phyloP scores from a whole-genome alignment of 768 basidiomycete species.

The Lactarius psammicola region DNA sequence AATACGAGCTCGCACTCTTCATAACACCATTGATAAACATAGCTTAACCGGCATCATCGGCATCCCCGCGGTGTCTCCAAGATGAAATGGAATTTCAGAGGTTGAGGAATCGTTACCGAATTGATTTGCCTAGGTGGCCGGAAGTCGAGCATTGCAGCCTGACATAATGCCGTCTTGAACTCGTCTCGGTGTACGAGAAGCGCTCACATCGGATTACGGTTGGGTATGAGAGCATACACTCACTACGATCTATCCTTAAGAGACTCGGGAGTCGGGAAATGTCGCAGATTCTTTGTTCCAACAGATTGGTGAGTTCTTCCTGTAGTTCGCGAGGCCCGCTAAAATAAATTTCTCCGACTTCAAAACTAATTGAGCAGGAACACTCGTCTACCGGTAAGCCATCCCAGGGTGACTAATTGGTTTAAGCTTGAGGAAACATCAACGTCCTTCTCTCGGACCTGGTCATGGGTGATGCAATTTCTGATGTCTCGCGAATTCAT shows the following conservation, averaged over 20 bases:
- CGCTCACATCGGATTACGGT: slow-evolving; percentile 50
- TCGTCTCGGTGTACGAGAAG: slow-evolving; percentile 46
- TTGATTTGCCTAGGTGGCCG: slow-evolving; percentile 47
- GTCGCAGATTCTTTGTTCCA: slow-evolving; percentile 24
- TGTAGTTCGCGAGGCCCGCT: slow-evolving; percentile 60
- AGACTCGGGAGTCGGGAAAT: too few species aligned
- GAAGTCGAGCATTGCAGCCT: slow-evolving; percentile 56
- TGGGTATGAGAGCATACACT: slow-evolving; percentile 45
- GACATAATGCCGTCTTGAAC: slow-evolving; percentile 47
- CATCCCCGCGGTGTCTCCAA: slow-evolving; percentile 36
- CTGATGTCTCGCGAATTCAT: slow-evolving; percentile 16
- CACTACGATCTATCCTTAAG: slow-evolving; percentile 27
- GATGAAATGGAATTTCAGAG: not conserved
- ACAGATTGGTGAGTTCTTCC: slow-evolving; percentile 46
- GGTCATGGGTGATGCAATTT: slow-evolving; percentile 22
- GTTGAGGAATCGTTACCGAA: not conserved
- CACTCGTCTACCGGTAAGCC: slow-evolving; percentile 11
- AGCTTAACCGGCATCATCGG: not conserved
- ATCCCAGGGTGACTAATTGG: slow-evolving; percentile 14
- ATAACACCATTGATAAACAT: too few species aligned
- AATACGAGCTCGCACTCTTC: not conserved
- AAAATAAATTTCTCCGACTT: not conserved
- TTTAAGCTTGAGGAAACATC: slow-evolving; percentile 9
- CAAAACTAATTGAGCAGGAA: slow-evolving; percentile 11
- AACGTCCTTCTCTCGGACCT: slow-evolving; percentile 14